A percentile compares a stretch with the other conserved stretches of the same genome.
Conservation (phyloP, 371 early-diverging fungal genomes). For the Zychaea mexicana region DNA sequence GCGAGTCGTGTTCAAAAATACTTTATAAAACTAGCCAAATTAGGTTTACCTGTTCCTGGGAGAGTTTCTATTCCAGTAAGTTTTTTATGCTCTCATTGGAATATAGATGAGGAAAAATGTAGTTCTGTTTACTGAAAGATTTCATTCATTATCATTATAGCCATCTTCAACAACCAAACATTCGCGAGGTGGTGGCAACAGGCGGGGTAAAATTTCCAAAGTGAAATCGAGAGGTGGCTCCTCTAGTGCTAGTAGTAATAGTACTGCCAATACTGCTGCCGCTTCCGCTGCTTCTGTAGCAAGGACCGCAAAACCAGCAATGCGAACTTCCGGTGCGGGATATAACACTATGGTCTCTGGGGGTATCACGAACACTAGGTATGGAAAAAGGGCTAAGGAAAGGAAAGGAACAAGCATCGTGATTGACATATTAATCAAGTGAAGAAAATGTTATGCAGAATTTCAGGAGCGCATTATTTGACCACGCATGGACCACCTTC, state of each 20-base stretch:
- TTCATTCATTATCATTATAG: constrained; percentile 16
- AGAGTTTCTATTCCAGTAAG: constrained; percentile 55
- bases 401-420: too few relatives aligned
- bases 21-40: constrained; percentile 67
- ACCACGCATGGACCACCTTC: constrained; percentile 53
- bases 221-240: constrained; percentile 15
- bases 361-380: constrained; percentile 32
- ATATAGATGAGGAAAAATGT: too few relatives aligned
- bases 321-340: constrained; percentile 37
- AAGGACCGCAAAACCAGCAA: background rate
- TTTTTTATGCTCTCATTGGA: too few relatives aligned
- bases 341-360: constrained; percentile 49
- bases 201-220: constrained; percentile 12
- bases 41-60: constrained; percentile 66
- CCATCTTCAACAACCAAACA: constrained; percentile 37
- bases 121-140: background rate
- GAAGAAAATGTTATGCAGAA: constrained; percentile 26
- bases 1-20: constrained; percentile 71
- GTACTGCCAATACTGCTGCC: background rate
- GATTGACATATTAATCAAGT: constrained; percentile 7
- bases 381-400: constrained; percentile 6
- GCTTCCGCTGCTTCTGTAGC: background rate
- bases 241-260: too few relatives aligned
- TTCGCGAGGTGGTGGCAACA: constrained; percentile 10
- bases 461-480: constrained; percentile 64